phyloP scores from a whole-genome alignment of 2,329 filamentous ascomycete species.

The Neurospora sp. region DNA sequence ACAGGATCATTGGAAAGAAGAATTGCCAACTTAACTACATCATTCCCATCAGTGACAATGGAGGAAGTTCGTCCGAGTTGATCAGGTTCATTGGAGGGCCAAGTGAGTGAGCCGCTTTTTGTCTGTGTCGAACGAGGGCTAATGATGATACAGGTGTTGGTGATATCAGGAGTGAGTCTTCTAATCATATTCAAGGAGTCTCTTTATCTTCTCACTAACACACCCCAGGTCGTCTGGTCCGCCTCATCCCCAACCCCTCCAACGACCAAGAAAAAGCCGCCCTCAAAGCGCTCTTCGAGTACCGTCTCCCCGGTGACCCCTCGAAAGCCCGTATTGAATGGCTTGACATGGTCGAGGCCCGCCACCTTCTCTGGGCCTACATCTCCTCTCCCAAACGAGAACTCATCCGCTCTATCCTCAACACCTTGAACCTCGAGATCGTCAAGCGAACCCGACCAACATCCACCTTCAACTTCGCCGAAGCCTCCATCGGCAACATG shows the following conservation, averaged over 20 bases:
- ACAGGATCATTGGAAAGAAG: constrained; percentile 51
- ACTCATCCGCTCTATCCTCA: constrained; percentile 67
- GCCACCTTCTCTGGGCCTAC: constrained; percentile 63
- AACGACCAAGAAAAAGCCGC: constrained; percentile 57
- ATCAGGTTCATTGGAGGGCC: constrained; percentile 92
- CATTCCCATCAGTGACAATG: constrained; percentile 94
- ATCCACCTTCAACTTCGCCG: constrained; percentile 67
- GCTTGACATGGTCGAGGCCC: constrained; percentile 79
- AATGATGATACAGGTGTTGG: constrained; percentile 36
- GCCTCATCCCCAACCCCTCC: constrained; percentile 67
- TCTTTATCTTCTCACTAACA: not conserved
- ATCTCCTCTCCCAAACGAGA: constrained; percentile 65
- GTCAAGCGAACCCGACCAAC: constrained; percentile 64
- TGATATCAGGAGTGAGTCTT: constrained; percentile 59
- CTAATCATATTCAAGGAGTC: too few relatives aligned
- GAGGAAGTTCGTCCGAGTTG: constrained; percentile 84
- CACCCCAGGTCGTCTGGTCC: constrained; percentile 65
- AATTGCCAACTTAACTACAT: constrained; percentile 67
- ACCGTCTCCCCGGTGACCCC: constrained; percentile 60
- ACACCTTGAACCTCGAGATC: constrained; percentile 67
- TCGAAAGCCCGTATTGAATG: constrained; percentile 63
- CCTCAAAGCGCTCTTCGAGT: constrained; percentile 77
- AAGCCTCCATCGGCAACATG: constrained; percentile 67
- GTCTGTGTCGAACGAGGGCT: not conserved
- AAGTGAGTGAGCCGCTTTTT: constrained; percentile 35